Base-by-base conservation (phyloP, 2,329 filamentous ascomycete species). In the Exophiala mesophila region DNA sequence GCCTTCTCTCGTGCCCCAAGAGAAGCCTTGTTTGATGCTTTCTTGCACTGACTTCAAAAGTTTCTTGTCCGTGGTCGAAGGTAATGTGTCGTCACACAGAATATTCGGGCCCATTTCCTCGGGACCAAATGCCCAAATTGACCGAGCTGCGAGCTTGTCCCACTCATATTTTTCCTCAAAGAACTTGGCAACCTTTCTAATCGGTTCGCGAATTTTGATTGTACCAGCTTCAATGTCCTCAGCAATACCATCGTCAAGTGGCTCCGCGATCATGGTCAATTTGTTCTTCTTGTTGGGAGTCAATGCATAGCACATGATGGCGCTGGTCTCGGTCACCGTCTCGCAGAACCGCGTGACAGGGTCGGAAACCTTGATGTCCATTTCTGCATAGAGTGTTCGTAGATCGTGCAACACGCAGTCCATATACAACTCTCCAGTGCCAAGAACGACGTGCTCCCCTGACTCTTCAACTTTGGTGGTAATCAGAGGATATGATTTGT, bases 211-310 rank as follows among this genome's bases (percentile, higher is more conserved):
- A 68, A 98, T 96, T 58, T 79, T 88, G 56, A 98, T 89, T 41
- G 78, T 83, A 18, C 90, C 89, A 35, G 78, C 81, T 68, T 98
- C 92, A 51, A 98, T 97, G 57, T 98, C 92, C 57, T 86, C 82
- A 4, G 90, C 88, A 50, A 98, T 94, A 12, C 92, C 92, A 56
- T 94, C 85, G 55, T 98, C 92, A 10, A 98, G 71, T 23, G 92
- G 90, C 63, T 98, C 92, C 3, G 92, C 92, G 44, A 97, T 85
- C 87, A 98, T 96, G 24, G 92, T 97, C 58, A 98, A 85, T 65
- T 94, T 95, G 71, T 98, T 98, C 72, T 96, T 96, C 70, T 98
- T 98, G 71, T 98, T 98, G 2, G 92, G 92, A 2, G 92, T 97
- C 55, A 95, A 81, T 16, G 92, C 90, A 63, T 96, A 98, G 69